Conservation (phyloP, 768 basidiomycete genomes). For the Boletus sp. region DNA sequence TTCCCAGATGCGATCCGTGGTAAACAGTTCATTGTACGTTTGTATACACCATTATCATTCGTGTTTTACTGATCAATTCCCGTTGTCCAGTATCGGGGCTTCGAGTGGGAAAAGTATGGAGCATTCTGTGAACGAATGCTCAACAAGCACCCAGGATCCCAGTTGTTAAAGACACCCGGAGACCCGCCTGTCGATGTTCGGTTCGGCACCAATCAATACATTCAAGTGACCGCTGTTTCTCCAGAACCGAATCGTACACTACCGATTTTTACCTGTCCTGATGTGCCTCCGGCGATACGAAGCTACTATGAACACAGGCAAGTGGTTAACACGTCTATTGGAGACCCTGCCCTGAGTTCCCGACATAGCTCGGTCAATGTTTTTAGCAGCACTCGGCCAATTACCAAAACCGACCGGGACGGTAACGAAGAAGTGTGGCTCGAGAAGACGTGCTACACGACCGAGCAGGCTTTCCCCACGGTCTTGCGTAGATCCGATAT, state of each 20-base stretch:
- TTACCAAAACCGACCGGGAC: constrained; percentile 60
- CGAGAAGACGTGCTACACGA: constrained; percentile 85
- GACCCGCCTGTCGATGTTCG: constrained; percentile 81
- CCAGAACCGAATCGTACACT: constrained; percentile 80
- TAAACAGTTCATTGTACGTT: constrained; percentile 84
- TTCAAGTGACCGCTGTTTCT: constrained; percentile 81
- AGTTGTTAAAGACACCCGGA: constrained; percentile 65
- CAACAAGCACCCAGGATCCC: constrained; percentile 84
- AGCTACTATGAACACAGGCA: constrained; percentile 88
- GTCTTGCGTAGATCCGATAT: constrained; percentile 89
- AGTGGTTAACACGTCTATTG: constrained; percentile 10
- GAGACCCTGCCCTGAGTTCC: not conserved
- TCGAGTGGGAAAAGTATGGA: constrained; percentile 91
- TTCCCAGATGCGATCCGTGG: constrained; percentile 82
- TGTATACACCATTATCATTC: not conserved
- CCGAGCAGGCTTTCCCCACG: constrained; percentile 88
- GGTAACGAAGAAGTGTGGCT: constrained; percentile 76
- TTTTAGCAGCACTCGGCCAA: constrained; percentile 74
- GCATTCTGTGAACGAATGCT: constrained; percentile 90
- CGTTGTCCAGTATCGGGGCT: constrained; percentile 75
- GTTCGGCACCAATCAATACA: constrained; percentile 75
- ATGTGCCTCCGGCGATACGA: constrained; percentile 75
- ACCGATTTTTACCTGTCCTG: constrained; percentile 80
- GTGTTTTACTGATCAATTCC: not conserved
- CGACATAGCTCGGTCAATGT: constrained; percentile 67